These are phyloP conservation scores for Microdochium paspali DNA, from an alignment of 2,329 filamentous ascomycete genomes.

Conservation along the genomic window DNA sequence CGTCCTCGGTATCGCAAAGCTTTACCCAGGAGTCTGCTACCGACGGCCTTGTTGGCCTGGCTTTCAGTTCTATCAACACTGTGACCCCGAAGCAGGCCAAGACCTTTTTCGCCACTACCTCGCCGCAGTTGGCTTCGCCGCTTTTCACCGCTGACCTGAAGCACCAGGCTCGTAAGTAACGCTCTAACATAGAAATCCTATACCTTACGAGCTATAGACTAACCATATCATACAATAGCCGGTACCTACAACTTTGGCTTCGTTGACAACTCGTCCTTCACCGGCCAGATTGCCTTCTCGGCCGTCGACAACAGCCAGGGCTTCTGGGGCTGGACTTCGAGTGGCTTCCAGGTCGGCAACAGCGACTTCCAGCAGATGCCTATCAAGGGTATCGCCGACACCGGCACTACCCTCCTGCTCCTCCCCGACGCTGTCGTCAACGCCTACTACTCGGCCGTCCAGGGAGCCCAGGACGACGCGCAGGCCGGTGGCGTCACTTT, in stretches of 20 bases:
- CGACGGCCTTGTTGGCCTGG: slow-evolving; percentile 23
- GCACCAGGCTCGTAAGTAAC: slow-evolving; percentile 12
- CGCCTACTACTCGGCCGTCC: slow-evolving; percentile 41
- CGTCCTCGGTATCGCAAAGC: slow-evolving; percentile 12
- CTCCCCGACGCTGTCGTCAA: slow-evolving; percentile 35
- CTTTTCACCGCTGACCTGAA: slow-evolving; percentile 23
- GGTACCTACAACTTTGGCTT: slow-evolving; percentile 29
- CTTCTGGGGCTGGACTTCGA: slow-evolving; percentile 27
- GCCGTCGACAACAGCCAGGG: slow-evolving; percentile 20
- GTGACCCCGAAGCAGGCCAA: slow-evolving; percentile 14
- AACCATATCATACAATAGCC: slow-evolving; percentile 5
- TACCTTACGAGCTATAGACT: slow-evolving; percentile 2
- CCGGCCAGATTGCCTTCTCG: slow-evolving; percentile 21
- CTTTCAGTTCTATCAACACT: slow-evolving; percentile 23
- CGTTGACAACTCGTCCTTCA: slow-evolving; percentile 22
- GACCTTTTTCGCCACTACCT: slow-evolving; percentile 20
- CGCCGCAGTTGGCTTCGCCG: slow-evolving; percentile 12
- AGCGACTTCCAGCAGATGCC: slow-evolving; percentile 11
- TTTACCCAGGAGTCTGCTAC: slow-evolving; percentile 20
- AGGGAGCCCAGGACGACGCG: slow-evolving; percentile 26
- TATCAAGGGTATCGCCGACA: slow-evolving; percentile 43
- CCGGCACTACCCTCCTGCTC: slow-evolving; percentile 49
- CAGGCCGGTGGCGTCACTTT: slow-evolving; percentile 40
- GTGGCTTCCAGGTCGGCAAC: slow-evolving; percentile 18
- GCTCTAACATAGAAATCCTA: no score